Evolutionary conservation across 371 early-diverging fungal genomes (phyloP), one percentile per base, ranked within the genome.

Genomic region (Lichtheimia ornata): DNA sequence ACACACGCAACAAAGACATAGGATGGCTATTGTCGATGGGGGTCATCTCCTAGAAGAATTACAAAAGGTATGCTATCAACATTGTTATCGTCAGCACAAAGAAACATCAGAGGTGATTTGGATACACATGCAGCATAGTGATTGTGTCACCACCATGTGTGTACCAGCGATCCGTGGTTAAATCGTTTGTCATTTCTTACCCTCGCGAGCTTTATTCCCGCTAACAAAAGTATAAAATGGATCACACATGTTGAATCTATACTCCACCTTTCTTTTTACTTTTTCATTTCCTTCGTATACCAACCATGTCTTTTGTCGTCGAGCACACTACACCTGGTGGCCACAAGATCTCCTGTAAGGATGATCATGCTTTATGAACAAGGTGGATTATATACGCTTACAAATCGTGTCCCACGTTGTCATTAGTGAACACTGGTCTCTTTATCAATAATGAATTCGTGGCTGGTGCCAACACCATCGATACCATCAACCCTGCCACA

Each of bases 381-480:
- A 17, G 47, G 20, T 12, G 15, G 43, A 28, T 30, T 20, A 27
- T 20, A 44, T 25, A 14, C 35, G 20, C 27, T 15, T 9, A 18
- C 20, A 28, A 47, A 15, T 15, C 44, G 22, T 22, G 17, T 12
- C 15, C 11, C 40, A 20, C 18, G 5, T 47, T 18, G 5, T 47
- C 2, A 47, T 15, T 54, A 80, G 81, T 80, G 58, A 66, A 79
- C 62, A 83, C 82, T 35, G 81, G 82, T 65, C 64, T 83, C 28
- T 83, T 83, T 64, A 81, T 83, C 47, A 83, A 83, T 60, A 81
- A 81, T 56, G 73, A 83, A 49, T 83, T 83, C 41, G 78, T 83
- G 44, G 69, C 62, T 44, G 74, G 78, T 62, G 75, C 69, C 17
- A 64, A 63, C 22, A 71, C 75, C 18, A 66, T 81, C 66, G 82